Evolutionary conservation across 768 basidiomycete genomes (phyloP).

Genomic region (Pilatotrama ljubarskyi): DNA sequence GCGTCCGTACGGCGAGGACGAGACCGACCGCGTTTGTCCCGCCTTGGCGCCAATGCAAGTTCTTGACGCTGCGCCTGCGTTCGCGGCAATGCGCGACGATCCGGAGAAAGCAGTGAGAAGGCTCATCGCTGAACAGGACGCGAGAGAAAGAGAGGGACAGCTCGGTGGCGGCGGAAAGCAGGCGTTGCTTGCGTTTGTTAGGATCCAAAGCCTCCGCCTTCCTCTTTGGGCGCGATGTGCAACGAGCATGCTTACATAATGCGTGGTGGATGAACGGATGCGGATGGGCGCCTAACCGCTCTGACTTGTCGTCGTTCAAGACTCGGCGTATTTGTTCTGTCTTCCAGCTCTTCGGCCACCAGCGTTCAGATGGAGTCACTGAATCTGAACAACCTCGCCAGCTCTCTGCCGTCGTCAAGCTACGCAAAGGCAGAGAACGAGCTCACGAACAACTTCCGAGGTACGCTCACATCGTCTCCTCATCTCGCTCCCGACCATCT

Average conservation of each 20-base stretch:
- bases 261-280: neutral
- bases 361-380: slow-evolving; percentile 38
- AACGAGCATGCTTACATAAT: slow-evolving; percentile 11
- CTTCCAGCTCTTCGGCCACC: neutral
- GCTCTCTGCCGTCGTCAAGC: slow-evolving; percentile 67
- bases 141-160: neutral
- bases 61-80: neutral
- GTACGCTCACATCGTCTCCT: slow-evolving; percentile 35
- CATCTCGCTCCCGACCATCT: slow-evolving; percentile 6
- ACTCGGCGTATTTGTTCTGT: neutral
- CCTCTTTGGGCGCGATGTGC: neutral
- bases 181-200: slow-evolving; percentile 11
- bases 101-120: neutral
- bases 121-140: neutral
- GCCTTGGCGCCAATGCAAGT: neutral
- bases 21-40: slow-evolving; percentile 44
- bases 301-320: slow-evolving; percentile 1
- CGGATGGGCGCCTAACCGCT: slow-evolving; percentile 1
- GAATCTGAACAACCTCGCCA: slow-evolving; percentile 77
- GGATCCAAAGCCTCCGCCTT: slow-evolving; percentile 17
- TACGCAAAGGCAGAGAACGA: slow-evolving; percentile 80
- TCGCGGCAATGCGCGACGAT: neutral
- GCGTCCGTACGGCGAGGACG: slow-evolving; percentile 79
- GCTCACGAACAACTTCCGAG: slow-evolving; percentile 79
- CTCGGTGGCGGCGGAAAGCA: neutral